Evolutionary conservation across 306 rosid genomes (phyloP).

Genomic region (Cicer bijugum): DNA sequence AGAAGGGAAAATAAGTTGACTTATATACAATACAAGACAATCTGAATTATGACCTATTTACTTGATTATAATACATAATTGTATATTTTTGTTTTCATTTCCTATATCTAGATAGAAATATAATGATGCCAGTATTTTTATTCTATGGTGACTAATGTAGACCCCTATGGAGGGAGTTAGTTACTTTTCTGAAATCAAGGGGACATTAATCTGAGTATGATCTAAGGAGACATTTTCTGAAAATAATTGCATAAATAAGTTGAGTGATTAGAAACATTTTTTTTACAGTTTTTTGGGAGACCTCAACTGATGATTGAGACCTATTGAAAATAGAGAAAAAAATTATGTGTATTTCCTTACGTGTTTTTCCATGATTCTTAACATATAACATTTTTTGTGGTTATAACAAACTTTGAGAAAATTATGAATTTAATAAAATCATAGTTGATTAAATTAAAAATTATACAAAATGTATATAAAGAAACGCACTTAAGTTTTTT

Average conservation of each 20-base stretch:
- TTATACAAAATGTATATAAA: no score
- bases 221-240: slow-evolving; percentile 9
- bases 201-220: not conserved
- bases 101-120: not conserved
- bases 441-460: no score
- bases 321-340: not conserved
- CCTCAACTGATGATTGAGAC: not conserved
- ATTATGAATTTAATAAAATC: no score
- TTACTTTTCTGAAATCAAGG: not conserved
- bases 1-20: not conserved
- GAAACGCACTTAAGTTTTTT: no score
- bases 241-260: not conserved
- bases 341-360: no score
- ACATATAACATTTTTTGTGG: no score
- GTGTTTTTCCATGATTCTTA: no score
- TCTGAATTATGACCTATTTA: not conserved
- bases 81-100: not conserved
- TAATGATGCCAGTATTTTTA: not conserved
- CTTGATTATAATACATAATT: not conserved
- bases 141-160: not conserved
- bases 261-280: not conserved
- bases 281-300: not conserved
- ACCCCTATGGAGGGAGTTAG: not conserved
- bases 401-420: no score
- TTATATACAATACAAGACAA: not conserved